These are phyloP conservation scores for Pseudogymnoascus sp. DNA, from an alignment of 2,329 filamentous ascomycete genomes.

Conservation along the genomic window DNA sequence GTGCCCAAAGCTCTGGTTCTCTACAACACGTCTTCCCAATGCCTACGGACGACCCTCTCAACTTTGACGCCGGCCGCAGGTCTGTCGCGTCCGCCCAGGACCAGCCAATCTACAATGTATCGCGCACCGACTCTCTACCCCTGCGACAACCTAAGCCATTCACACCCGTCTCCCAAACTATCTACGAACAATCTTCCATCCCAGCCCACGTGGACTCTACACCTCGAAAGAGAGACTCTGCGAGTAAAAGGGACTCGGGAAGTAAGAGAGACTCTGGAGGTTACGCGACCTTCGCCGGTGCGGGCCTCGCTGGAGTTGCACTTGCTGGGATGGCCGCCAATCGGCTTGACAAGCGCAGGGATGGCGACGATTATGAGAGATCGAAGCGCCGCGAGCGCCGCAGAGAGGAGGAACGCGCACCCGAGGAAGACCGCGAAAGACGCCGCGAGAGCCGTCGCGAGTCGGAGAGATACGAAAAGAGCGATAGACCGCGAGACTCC, in stretches of 20 bases:
- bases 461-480: slow-evolving; percentile 1
- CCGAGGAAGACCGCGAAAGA: background rate
- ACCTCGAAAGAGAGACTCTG: slow-evolving; percentile 6
- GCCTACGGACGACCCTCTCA: slow-evolving; percentile 55
- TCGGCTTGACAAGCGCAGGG: slow-evolving; percentile 22
- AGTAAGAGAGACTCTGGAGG: slow-evolving; percentile 18
- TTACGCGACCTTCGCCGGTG: slow-evolving; percentile 21
- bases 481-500: slow-evolving; percentile 9
- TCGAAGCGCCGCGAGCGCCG: slow-evolving; percentile 25
- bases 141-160: slow-evolving; percentile 83
- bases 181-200: slow-evolving; percentile 45
- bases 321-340: slow-evolving; percentile 38
- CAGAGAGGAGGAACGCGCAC: slow-evolving; percentile 17
- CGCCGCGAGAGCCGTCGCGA: background rate
- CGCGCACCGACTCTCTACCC: slow-evolving; percentile 48
- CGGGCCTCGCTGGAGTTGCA: slow-evolving; percentile 34
- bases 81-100: slow-evolving; percentile 40
- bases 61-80: slow-evolving; percentile 48
- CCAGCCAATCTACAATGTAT: slow-evolving; percentile 25
- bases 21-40: slow-evolving; percentile 60
- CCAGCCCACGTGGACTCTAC: slow-evolving; percentile 1
- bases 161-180: slow-evolving; percentile 58
- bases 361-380: slow-evolving; percentile 25
- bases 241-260: background rate
- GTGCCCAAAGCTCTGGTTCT: slow-evolving; percentile 18